Percentiles rank a stretch among this genome's conserved stretches.
Conservation (phyloP, 805 yeast genomes). For the Scheffersomyces coipomensis region DNA sequence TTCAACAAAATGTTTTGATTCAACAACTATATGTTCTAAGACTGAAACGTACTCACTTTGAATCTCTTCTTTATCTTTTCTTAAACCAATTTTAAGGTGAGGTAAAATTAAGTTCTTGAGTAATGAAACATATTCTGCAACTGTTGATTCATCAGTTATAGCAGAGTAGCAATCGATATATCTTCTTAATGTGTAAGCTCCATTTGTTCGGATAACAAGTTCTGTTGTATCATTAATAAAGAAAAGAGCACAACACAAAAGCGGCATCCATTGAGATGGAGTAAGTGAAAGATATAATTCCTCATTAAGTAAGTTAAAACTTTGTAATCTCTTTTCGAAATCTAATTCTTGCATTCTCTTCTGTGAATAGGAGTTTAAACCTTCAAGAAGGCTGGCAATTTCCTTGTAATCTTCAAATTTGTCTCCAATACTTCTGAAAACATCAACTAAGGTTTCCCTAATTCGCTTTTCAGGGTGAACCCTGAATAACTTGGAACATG, state of each 20-base stretch:
- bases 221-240: slow-evolving; percentile 79
- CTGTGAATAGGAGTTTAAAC: slow-evolving; percentile 66
- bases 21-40: slow-evolving; percentile 59
- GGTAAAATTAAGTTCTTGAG: slow-evolving; percentile 63
- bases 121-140: slow-evolving; percentile 30
- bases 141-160: slow-evolving; percentile 19
- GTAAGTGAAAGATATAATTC: slow-evolving; percentile 40
- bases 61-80: slow-evolving; percentile 55
- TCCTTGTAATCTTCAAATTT: slow-evolving; percentile 41
- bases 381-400: slow-evolving; percentile 55
- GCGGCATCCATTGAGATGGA: slow-evolving; percentile 73
- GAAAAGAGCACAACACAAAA: slow-evolving; percentile 65
- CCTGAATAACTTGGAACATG: slow-evolving; percentile 58
- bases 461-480: slow-evolving; percentile 58
- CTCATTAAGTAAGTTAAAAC: slow-evolving; percentile 67
- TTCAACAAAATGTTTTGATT: slow-evolving; percentile 44
- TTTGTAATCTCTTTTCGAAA: slow-evolving; percentile 68
- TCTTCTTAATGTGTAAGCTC: slow-evolving; percentile 59
- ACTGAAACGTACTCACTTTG: slow-evolving; percentile 71
- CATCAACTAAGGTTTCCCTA: slow-evolving; percentile 57
- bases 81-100: slow-evolving; percentile 61
- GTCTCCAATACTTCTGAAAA: slow-evolving; percentile 59
- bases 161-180: slow-evolving; percentile 58
- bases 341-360: slow-evolving; percentile 72
- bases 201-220: slow-evolving; percentile 74